phyloP scores from a whole-genome alignment of 495 filamentous ascomycete genomes.

The Friedmanniomyces endolithicus region DNA sequence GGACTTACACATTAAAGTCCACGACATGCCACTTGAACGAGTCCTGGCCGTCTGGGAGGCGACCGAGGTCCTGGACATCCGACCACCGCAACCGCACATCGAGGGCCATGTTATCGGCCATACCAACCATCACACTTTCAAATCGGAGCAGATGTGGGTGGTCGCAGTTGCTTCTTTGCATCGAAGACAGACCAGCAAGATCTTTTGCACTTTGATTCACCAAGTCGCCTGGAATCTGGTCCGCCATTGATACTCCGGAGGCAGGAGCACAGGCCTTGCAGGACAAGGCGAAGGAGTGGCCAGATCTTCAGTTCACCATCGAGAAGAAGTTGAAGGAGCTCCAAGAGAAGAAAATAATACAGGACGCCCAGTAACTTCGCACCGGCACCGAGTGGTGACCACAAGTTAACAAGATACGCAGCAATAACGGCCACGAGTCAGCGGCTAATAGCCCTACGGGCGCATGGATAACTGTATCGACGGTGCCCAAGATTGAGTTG shows the following conservation, averaged over 20 bases:
- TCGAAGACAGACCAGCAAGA: background rate
- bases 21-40: background rate
- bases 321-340: background rate
- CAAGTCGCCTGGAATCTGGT: constrained; percentile 6
- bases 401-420: too few relatives aligned
- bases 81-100: constrained; percentile 4
- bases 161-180: background rate
- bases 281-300: background rate
- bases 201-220: constrained; percentile 1
- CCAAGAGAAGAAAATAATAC: background rate
- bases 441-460: too few relatives aligned
- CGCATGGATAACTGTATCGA: too few relatives aligned
- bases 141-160: background rate
- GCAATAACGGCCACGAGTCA: too few relatives aligned
- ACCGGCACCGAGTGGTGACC: too few relatives aligned
- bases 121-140: constrained; percentile 1
- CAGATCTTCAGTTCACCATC: background rate
- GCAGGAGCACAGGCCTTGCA: background rate
- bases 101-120: constrained; percentile 10
- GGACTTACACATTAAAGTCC: constrained; percentile 4
- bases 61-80: background rate
- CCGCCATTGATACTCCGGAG: background rate
- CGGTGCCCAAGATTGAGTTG: too few relatives aligned
- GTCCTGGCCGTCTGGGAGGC: constrained; percentile 5
- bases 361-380: background rate